Conservation (phyloP, 371 early-diverging fungal species). For the Mortierella sp. region DNA sequence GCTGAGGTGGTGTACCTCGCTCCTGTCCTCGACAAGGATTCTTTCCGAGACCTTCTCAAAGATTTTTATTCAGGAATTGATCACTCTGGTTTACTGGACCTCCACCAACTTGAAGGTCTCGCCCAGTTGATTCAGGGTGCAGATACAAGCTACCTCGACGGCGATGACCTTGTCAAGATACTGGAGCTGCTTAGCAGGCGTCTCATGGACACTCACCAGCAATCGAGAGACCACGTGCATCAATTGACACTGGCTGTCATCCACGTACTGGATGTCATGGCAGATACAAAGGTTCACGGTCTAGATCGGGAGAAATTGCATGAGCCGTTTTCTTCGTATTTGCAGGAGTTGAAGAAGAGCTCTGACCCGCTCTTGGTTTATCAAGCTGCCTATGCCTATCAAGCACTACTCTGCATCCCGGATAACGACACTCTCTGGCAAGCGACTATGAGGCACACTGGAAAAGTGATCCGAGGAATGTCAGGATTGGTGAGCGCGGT, state of each 20-base stretch:
- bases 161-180: conserved; percentile 11
- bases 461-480: not conserved
- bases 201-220: not conserved
- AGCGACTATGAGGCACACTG: not conserved
- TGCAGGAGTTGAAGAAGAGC: not conserved
- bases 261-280: conserved; percentile 14
- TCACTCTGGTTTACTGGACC: not conserved
- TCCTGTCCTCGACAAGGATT: conserved; percentile 1
- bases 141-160: not conserved
- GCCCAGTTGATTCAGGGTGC: conserved; percentile 10
- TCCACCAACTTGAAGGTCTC: conserved; percentile 4
- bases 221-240: not conserved
- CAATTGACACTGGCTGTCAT: conserved; percentile 10
- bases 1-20: conserved; percentile 6
- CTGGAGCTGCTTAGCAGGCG: not conserved
- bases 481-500: not conserved
- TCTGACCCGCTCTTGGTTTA: conserved; percentile 10
- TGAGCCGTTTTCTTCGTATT: not conserved
- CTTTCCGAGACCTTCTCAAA: conserved; percentile 9
- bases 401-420: conserved; percentile 12
- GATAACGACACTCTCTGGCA: conserved; percentile 4
- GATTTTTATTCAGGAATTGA: conserved; percentile 1
- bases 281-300: conserved; percentile 5
- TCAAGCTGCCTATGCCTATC: conserved; percentile 19
- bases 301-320: conserved; percentile 8